Conservation (phyloP, 495 filamentous ascomycete genomes). For the Talaromyces borbonicus region DNA sequence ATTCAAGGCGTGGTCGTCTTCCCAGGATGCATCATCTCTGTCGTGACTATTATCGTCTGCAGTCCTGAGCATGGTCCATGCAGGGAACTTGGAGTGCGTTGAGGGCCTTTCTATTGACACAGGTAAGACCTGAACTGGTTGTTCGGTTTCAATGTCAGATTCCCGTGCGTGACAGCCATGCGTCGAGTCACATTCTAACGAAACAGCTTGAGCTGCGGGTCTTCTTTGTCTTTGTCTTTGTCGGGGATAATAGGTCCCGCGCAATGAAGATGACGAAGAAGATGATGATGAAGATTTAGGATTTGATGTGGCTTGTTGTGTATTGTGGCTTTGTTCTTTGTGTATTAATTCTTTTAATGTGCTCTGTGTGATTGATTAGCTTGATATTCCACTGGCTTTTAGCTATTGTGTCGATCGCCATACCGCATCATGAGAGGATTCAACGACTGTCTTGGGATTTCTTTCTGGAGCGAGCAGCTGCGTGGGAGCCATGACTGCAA, state of each 20-base stretch:
- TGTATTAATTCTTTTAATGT: background rate
- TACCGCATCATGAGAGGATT: background rate
- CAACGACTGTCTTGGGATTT: background rate
- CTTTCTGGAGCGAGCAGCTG: background rate
- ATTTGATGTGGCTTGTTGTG: background rate
- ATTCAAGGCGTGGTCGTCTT: background rate
- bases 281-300: background rate
- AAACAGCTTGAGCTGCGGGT: background rate
- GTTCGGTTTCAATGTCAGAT: background rate
- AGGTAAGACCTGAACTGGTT: too few species aligned
- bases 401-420: background rate
- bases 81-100: background rate
- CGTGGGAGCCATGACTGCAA: background rate
- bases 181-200: background rate
- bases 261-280: background rate
- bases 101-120: too few species aligned
- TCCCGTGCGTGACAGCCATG: background rate
- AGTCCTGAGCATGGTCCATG: background rate
- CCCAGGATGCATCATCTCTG: background rate
- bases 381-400: too few species aligned
- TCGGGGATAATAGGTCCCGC: background rate
- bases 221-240: background rate
- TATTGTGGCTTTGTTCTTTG: background rate
- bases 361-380: too few species aligned
- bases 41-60: background rate